Evolutionary conservation across 768 basidiomycete species (phyloP).

Genomic region (Pleurotus ostreatus): DNA sequence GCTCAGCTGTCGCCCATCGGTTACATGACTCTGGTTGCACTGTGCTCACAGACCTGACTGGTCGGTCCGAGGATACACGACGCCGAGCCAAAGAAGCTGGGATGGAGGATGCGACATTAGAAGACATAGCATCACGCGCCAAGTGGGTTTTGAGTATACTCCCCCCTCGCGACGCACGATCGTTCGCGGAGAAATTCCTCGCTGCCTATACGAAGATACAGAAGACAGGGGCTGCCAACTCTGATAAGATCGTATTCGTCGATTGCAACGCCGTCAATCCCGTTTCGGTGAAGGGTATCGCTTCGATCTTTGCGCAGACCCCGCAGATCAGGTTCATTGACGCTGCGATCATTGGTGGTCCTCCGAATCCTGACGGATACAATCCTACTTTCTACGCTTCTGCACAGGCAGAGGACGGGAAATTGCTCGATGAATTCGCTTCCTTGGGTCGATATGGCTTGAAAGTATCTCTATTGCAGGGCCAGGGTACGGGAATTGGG

Average conservation of each 20-base stretch:
- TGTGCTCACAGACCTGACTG: constrained; percentile 52
- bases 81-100: constrained; percentile 45
- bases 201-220: constrained; percentile 19
- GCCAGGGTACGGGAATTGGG: constrained; percentile 45
- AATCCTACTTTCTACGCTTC: constrained; percentile 57
- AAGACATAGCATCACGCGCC: constrained; percentile 27
- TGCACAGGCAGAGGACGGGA: constrained; percentile 31
- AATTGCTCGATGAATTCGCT: constrained; percentile 31
- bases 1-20: constrained; percentile 47
- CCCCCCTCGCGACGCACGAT: constrained; percentile 49
- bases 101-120: constrained; percentile 32
- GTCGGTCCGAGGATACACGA: constrained; percentile 48
- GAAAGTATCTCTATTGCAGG: constrained; percentile 40
- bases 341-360: constrained; percentile 48
- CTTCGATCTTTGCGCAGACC: constrained; percentile 32
- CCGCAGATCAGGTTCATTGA: constrained; percentile 44
- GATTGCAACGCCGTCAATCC: constrained; percentile 61
- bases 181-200: constrained; percentile 37
- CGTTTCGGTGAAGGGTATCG: constrained; percentile 43
- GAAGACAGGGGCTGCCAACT: constrained; percentile 7
- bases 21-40: constrained; percentile 44
- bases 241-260: constrained; percentile 32
- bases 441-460: constrained; percentile 39
- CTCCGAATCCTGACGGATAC: constrained; percentile 43
- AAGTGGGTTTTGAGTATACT: constrained; percentile 54